Evolutionary conservation across 139 green algal genomes (phyloP).

Genomic region (Tetraselmis chui): DNA sequence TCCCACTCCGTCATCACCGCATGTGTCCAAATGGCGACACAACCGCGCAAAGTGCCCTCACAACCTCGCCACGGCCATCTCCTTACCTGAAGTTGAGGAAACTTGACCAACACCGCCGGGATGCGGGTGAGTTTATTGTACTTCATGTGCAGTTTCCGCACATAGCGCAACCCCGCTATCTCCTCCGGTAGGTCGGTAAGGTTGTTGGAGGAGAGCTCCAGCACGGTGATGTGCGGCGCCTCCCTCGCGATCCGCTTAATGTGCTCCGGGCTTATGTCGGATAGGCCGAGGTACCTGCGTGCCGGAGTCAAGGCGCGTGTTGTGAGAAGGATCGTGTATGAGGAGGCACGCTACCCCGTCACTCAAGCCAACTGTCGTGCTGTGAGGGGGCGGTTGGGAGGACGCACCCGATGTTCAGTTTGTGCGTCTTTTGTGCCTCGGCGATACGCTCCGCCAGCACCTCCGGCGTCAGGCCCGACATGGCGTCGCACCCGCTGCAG

Average conservation of each 20-base stretch:
- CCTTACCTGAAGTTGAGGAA: slow-evolving; percentile 14
- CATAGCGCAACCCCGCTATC: slow-evolving; percentile 51
- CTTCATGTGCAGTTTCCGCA: slow-evolving; percentile 65
- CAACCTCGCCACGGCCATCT: neutral
- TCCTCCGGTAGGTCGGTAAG: slow-evolving; percentile 65
- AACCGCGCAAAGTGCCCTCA: neutral
- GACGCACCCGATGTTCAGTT: slow-evolving; percentile 58
- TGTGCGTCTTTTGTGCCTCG: slow-evolving; percentile 52
- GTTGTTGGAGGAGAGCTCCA: slow-evolving; percentile 75
- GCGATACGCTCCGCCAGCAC: slow-evolving; percentile 50
- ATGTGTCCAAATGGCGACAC: neutral
- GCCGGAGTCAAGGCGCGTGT: neutral
- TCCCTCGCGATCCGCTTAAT: slow-evolving; percentile 49
- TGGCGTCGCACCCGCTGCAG: too few species aligned
- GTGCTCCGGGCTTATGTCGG: slow-evolving; percentile 40
- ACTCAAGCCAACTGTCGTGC: too few species aligned
- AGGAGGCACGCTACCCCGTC: too few species aligned
- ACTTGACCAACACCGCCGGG: slow-evolving; percentile 27
- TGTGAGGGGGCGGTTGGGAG: too few species aligned
- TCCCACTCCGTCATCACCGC: neutral
- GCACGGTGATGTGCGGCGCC: slow-evolving; percentile 58
- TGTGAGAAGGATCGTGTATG: neutral
- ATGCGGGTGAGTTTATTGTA: slow-evolving; percentile 71
- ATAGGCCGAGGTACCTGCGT: slow-evolving; percentile 50
- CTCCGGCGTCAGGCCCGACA: slow-evolving; percentile 19